Evolutionary conservation across 2,329 filamentous ascomycete genomes (phyloP).

Genomic region (Aspergillus latus): DNA sequence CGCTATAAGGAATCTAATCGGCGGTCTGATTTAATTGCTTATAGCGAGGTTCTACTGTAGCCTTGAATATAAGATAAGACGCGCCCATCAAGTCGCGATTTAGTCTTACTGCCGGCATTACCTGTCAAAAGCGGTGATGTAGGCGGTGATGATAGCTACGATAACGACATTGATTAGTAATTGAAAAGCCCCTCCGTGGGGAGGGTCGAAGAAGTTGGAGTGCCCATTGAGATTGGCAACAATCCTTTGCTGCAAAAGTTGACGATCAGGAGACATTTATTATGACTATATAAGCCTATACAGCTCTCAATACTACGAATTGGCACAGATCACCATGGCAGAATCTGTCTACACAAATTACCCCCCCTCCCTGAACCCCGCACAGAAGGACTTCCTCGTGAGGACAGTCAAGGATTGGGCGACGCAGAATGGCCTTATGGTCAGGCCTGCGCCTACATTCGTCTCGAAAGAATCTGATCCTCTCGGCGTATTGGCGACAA

Average conservation of each 20-base stretch:
- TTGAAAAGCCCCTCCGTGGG: conserved; percentile 4
- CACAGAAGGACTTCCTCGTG: conserved; percentile 70
- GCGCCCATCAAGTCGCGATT: background rate
- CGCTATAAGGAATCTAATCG: too few relatives aligned
- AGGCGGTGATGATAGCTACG: conserved; percentile 11
- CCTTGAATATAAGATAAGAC: background rate
- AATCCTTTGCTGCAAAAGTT: background rate
- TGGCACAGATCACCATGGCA: conserved; percentile 33
- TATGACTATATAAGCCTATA: background rate
- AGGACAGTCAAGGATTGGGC: conserved; percentile 87
- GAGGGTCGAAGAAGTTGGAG: background rate
- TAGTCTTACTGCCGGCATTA: conserved; percentile 11
- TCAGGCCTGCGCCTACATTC: conserved; percentile 73
- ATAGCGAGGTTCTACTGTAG: too few relatives aligned
- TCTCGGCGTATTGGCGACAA: conserved; percentile 74
- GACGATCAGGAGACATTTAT: background rate
- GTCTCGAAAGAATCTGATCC: conserved; percentile 67
- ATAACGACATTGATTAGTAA: conserved; percentile 11
- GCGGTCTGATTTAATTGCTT: too few relatives aligned
- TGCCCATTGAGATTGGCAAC: background rate
- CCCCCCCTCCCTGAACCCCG: conserved; percentile 67
- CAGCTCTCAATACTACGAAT: background rate
- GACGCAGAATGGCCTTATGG: conserved; percentile 80
- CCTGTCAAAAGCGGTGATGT: conserved; percentile 3
- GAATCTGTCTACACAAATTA: conserved; percentile 58